phyloP scores from a whole-genome alignment of 805 yeast genomes.

The Ogataea trehalophila region DNA sequence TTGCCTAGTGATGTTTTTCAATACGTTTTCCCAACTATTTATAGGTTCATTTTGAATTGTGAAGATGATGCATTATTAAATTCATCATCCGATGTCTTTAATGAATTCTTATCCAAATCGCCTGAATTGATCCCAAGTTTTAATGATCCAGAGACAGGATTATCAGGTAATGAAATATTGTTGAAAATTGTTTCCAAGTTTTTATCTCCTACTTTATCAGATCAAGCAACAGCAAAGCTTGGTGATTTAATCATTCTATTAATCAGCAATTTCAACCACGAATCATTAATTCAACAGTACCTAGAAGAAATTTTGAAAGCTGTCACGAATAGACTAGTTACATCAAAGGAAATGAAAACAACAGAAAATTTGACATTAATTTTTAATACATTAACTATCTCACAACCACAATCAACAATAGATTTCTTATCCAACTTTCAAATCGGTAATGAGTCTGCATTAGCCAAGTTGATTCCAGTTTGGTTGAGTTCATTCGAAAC shows the following conservation, averaged over 20 bases:
- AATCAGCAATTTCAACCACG: conserved; percentile 29
- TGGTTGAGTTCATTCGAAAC: conserved; percentile 85
- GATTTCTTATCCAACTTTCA: conserved; percentile 47
- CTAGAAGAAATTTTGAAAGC: conserved; percentile 64
- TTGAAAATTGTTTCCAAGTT: conserved; percentile 63
- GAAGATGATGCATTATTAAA: conserved; percentile 78
- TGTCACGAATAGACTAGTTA: conserved; percentile 58
- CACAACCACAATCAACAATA: conserved; percentile 59
- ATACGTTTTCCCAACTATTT: conserved; percentile 39
- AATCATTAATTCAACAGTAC: conserved; percentile 35
- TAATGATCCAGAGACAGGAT: conserved; percentile 29
- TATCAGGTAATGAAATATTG: conserved; percentile 50
- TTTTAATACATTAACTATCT: conserved; percentile 63
- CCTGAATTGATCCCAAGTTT: conserved; percentile 32
- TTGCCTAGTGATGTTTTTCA: conserved; percentile 32
- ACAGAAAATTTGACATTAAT: conserved; percentile 74
- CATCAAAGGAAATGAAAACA: conserved; percentile 66
- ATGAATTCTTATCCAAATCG: conserved; percentile 47
- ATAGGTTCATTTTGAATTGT: conserved; percentile 38
- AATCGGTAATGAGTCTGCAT: conserved; percentile 34
- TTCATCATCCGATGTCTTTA: conserved; percentile 69
- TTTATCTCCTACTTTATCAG: conserved; percentile 66
- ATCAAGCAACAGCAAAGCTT: conserved; percentile 75
- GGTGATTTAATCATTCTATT: conserved; percentile 43
- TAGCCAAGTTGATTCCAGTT: conserved; percentile 58